Evolutionary conservation across 2,329 filamentous ascomycete genomes (phyloP).

Genomic region (Xylaria sp.): DNA sequence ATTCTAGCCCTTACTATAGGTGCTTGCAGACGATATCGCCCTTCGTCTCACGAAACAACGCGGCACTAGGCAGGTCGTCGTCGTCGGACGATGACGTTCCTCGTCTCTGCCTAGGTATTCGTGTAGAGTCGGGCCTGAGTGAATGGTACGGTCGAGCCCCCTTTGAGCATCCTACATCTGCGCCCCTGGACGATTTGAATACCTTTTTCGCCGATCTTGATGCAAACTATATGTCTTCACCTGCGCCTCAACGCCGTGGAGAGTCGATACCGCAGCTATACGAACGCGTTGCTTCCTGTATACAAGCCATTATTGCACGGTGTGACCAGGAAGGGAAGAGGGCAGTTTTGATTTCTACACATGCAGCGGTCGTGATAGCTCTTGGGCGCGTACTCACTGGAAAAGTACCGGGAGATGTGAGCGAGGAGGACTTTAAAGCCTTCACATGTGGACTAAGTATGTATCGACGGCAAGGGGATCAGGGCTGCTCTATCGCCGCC

Average conservation of each 20-base stretch:
- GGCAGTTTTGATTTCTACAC: conserved; percentile 83
- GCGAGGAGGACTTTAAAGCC: conserved; percentile 82
- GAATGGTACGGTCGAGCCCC: conserved; percentile 93
- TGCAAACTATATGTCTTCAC: conserved; percentile 66
- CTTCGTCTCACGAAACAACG: conserved; percentile 61
- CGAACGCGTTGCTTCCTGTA: conserved; percentile 76
- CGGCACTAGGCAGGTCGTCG: conserved; percentile 23
- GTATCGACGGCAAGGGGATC: conserved; percentile 55
- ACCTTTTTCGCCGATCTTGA: conserved; percentile 74
- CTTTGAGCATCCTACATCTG: conserved; percentile 86
- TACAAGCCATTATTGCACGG: conserved; percentile 75
- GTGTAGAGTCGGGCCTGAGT: conserved; percentile 69
- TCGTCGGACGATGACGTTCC: conserved; percentile 27
- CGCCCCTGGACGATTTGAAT: conserved; percentile 69
- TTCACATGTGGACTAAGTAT: conserved; percentile 84
- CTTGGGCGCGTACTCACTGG: conserved; percentile 86
- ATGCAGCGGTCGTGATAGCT: conserved; percentile 90
- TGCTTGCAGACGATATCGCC: conserved; percentile 86
- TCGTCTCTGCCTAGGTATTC: conserved; percentile 53
- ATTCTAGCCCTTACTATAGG: conserved; percentile 86
- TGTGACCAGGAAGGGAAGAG: conserved; percentile 76
- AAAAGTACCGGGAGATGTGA: conserved; percentile 74
- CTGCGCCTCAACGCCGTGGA: conserved; percentile 76
- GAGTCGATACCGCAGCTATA: conserved; percentile 85
- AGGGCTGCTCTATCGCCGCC: conserved; percentile 8